Evolutionary conservation across 352 stramenopile species (phyloP).

Genomic region (Globisporangium echinulatum): DNA sequence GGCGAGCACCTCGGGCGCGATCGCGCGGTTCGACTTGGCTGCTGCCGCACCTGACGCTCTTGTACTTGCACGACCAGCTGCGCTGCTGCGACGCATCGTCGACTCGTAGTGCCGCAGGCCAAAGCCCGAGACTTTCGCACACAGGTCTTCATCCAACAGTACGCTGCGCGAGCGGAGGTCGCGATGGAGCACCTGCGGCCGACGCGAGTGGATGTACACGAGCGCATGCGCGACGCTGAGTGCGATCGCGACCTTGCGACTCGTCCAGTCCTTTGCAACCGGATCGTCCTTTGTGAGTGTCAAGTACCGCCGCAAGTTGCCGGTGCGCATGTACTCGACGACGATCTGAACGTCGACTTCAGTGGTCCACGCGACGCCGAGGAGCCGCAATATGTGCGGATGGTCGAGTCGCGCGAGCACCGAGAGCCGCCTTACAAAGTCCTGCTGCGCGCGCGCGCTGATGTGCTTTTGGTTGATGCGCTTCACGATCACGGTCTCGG

Average conservation of each 20-base stretch:
- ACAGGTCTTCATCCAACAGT: constrained; percentile 42
- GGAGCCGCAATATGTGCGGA: constrained; percentile 72
- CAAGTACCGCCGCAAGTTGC: constrained; percentile 55
- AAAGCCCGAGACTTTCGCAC: constrained; percentile 69
- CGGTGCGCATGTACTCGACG: constrained; percentile 66
- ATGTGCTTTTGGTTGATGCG: constrained; percentile 19
- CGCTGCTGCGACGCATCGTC: background rate
- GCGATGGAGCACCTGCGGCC: constrained; percentile 50
- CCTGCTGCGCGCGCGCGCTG: constrained; percentile 10
- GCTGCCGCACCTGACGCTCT: constrained; percentile 13
- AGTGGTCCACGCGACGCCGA: constrained; percentile 67
- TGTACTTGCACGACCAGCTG: background rate
- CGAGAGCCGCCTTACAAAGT: constrained; percentile 67
- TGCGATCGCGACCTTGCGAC: constrained; percentile 51
- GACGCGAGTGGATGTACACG: constrained; percentile 59
- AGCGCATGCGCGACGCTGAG: constrained; percentile 55
- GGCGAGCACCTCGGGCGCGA: constrained; percentile 56
- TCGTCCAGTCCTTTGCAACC: constrained; percentile 30
- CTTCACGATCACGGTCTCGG: constrained; percentile 16
- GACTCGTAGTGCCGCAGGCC: constrained; percentile 36
- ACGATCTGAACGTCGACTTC: constrained; percentile 54
- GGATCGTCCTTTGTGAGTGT: constrained; percentile 21
- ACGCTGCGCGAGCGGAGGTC: constrained; percentile 72
- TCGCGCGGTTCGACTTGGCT: constrained; percentile 43
- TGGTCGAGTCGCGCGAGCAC: constrained; percentile 56